Base-by-base conservation (phyloP, 2,329 filamentous ascomycete genomes). In the Hortaea werneckii region DNA sequence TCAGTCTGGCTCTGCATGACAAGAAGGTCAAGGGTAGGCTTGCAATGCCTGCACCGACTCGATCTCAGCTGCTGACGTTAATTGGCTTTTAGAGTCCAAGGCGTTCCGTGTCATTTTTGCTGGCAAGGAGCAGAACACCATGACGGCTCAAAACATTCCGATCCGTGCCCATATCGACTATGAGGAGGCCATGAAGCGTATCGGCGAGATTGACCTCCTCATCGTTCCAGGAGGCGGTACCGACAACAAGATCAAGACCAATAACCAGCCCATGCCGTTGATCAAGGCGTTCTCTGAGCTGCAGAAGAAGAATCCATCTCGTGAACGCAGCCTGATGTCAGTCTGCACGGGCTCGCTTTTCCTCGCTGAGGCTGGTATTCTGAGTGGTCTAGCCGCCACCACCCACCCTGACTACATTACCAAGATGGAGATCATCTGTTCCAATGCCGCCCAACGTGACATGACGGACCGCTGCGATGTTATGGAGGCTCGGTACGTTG, bases 401-500 rank as follows among this genome's bases (percentile, higher is more conserved):
- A 90, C 85, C 48, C 87, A 92, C 66, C 82, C 85, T 50, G 85
- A 92, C 67, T 81, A 74, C 68, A 76, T 88, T 58, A 87, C 85
- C 64, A 83, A 79, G 54, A 80, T 94, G 61, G 87, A 92, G 73
- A 88, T 81, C 58, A 69, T 88, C 55, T 88, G 84, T 73, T 85
- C 83, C 65, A 80, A 86, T 53, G 79, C 80, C 41, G 78, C 83
- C 40, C 78, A 79, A 47, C 75, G 80, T 52, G 80, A 85, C 64
- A 72, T 84, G 54, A 77, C 79, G 46, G 83, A 88, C 70, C 82
- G 85, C 61, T 87, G 85, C 58, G 85, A 92, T 60, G 83, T 92
- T 52, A 77, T 90, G 60, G 85, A 92, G 61, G 82, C 86, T 60
- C 78, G 86, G 60, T 94, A 92, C 63, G 86, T 94, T 13, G 87